phyloP scores from a whole-genome alignment of 176 grass and related monocot genomes.

The Oryza glumipatula region DNA sequence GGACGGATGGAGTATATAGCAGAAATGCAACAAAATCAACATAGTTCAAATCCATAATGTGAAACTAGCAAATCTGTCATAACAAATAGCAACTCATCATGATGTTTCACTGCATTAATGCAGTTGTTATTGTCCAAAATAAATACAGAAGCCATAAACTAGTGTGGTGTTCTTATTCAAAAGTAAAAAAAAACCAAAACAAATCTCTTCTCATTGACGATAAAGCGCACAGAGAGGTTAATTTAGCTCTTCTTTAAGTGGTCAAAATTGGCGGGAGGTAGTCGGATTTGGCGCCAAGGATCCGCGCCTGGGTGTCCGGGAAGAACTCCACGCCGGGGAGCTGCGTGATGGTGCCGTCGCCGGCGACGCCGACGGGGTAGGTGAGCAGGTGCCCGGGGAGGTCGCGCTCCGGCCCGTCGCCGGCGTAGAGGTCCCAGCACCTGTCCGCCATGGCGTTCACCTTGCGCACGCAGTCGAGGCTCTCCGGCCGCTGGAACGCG shows the following conservation, averaged over 20 bases:
- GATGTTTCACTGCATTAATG: not conserved
- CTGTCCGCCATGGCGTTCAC: slow-evolving; percentile 70
- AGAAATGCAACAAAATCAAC: not conserved
- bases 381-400: slow-evolving; percentile 73
- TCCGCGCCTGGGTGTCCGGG: slow-evolving; percentile 66
- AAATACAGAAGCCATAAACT: not conserved
- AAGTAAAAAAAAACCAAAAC: not conserved
- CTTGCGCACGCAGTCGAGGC: slow-evolving; percentile 64
- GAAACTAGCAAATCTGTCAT: not conserved
- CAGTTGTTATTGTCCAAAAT: slow-evolving; percentile 16
- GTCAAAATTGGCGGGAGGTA: slow-evolving; percentile 84
- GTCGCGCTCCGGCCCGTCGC: slow-evolving; percentile 42
- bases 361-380: slow-evolving; percentile 61
- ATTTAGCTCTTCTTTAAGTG: slow-evolving; percentile 44
- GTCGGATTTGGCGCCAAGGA: slow-evolving; percentile 77
- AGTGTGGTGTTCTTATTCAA: slow-evolving; percentile 28
- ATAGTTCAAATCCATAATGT: not conserved
- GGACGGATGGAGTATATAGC: not conserved
- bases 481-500: slow-evolving; percentile 55
- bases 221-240: not conserved
- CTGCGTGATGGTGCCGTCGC: slow-evolving; percentile 45
- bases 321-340: slow-evolving; percentile 67
- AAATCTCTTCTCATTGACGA: not conserved
- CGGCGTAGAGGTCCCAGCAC: slow-evolving; percentile 59
- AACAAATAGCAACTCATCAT: not conserved